Evolutionary conservation across 257 asterid genomes (phyloP), one percentile per base, ranked within the genome.

Genomic region (Przewalskia tangutica): DNA sequence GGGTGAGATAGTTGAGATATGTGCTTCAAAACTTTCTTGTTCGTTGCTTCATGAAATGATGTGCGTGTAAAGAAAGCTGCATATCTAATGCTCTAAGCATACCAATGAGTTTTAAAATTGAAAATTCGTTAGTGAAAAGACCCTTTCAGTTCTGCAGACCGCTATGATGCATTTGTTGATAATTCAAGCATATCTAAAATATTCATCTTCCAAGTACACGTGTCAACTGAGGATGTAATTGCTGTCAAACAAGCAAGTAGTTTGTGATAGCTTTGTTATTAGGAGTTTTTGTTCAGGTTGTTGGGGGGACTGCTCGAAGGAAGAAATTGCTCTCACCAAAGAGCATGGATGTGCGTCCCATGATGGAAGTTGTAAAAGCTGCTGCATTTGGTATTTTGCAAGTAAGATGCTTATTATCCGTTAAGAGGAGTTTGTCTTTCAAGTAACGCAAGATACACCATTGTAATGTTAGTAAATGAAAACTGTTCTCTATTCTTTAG

Each of bases 321-420:
- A 96, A 93, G 87, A 96, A 96, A 82, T 79, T 96, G 88, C 97
- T 96, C 82, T 96, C 98, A 48, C 98, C 98, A 0, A 96, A 96
- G 90, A 92, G 98, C 80, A 90, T 91, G 97, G 98, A 94, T 80
- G 99, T 94, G 62, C 93, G 99, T 34, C 99, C 99, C 32, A 96
- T 96, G 99, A 96, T 96, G 99, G 97, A 96, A 88, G 99, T 96
- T 16, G 99, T 94, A 10, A 96, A 96, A 81, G 98, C 93, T 83
- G 97, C 99, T 59, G 97, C 98, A 77, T 96, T 96, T 84, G 82
- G 89, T 36, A 96, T 96, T 86, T 90, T 96, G 87, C 99, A 96
- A 95, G 99, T 94, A 81, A 75, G 80, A 50, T 27, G 12, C 79
- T 73, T 23, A 13, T 48, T 75, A 23, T 46, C 46, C 23, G 0